These are phyloP conservation scores for Basipetospora chlamydospora DNA, from an alignment of 2,329 filamentous ascomycete genomes.

Conservation along the genomic window DNA sequence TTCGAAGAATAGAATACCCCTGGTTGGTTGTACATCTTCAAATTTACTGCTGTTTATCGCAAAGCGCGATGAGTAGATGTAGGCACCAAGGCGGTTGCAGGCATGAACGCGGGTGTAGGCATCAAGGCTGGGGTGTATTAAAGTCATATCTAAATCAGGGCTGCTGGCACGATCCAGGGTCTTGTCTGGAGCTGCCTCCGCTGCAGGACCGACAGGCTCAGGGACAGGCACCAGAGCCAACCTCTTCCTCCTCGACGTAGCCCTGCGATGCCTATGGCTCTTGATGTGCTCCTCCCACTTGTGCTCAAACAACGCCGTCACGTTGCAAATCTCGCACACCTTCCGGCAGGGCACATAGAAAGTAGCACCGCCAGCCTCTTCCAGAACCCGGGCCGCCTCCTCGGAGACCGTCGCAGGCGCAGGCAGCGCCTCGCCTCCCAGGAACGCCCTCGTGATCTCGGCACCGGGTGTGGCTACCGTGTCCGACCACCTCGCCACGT, in stretches of 20 bases:
- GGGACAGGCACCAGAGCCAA: constrained; percentile 19
- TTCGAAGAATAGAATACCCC: too few relatives aligned
- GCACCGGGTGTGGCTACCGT: constrained; percentile 53
- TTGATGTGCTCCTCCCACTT: constrained; percentile 25
- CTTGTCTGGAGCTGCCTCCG: too few relatives aligned
- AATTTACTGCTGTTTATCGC: too few relatives aligned
- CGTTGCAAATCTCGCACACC: constrained; percentile 61
- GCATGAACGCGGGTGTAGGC: too few relatives aligned
- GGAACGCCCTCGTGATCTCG: constrained; percentile 46
- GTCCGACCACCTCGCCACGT: constrained; percentile 44
- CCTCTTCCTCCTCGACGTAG: constrained; percentile 20
- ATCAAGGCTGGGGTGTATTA: constrained; percentile 1
- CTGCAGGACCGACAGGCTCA: too few relatives aligned
- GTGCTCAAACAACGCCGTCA: constrained; percentile 41
- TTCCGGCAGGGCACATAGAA: constrained; percentile 41
- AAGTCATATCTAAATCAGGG: not conserved
- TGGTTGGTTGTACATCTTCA: too few relatives aligned
- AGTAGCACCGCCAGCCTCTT: constrained; percentile 27
- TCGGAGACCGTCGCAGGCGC: constrained; percentile 31
- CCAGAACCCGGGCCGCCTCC: constrained; percentile 39
- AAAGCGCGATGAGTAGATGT: too few relatives aligned
- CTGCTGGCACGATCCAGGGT: constrained; percentile 1
- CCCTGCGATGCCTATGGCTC: constrained; percentile 19
- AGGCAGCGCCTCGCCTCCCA: constrained; percentile 41
- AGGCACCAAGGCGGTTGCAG: too few relatives aligned